phyloP scores from a whole-genome alignment of 192 early-diverging fungal genomes.

The Podila clonocystis region DNA sequence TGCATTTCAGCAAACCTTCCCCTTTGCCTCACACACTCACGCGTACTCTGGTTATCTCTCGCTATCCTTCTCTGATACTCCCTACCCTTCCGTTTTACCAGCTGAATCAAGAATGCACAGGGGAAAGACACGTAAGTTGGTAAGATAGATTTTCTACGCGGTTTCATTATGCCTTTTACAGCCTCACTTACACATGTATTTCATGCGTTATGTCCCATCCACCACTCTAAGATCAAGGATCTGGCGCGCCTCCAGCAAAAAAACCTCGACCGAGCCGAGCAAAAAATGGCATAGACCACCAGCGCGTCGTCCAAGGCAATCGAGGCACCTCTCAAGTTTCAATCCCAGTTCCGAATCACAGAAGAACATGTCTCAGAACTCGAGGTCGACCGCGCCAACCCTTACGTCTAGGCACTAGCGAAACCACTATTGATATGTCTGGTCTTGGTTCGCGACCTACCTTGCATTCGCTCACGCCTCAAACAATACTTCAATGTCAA shows the following conservation, averaged over 20 bases:
- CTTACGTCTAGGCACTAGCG: background rate
- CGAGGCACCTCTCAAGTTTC: background rate
- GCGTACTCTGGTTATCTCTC: no score
- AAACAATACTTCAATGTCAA: background rate
- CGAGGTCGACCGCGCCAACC: conserved; percentile 7
- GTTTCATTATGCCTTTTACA: no score
- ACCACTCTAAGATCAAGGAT: background rate
- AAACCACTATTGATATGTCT: conserved; percentile 5
- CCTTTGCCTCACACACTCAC: no score
- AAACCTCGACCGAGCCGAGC: conserved; percentile 1
- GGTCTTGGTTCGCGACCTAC: conserved; percentile 2
- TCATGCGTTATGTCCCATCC: no score
- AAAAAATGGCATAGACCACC: background rate
- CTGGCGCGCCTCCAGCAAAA: conserved; percentile 2
- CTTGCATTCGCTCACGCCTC: background rate
- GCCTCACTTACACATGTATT: no score
- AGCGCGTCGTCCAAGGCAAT: conserved; percentile 1
- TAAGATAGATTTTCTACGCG: no score
- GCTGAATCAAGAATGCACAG: no score
- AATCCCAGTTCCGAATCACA: background rate
- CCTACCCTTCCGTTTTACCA: no score
- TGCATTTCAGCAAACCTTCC: no score
- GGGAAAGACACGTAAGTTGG: no score
- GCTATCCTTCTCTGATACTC: no score
- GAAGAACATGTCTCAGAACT: background rate